Evolutionary conservation across 2,329 filamentous ascomycete species (phyloP).

Genomic region (Penicillium sp.): DNA sequence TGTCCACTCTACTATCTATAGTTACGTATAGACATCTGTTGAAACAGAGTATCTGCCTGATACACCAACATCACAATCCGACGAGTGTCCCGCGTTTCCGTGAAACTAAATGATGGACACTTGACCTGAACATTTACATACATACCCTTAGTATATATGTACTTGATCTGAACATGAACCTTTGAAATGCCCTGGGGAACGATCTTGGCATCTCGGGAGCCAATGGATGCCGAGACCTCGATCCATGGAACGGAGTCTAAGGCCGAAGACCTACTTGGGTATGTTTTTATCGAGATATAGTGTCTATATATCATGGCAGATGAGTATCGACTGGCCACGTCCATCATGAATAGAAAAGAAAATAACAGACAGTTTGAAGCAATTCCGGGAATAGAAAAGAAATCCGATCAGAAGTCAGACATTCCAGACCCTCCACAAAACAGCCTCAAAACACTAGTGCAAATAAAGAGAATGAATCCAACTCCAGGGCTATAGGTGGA

Average conservation of each 20-base stretch:
- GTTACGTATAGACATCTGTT: too few species aligned
- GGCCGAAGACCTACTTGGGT: not conserved
- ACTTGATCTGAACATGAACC: too few species aligned
- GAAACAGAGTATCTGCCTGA: too few species aligned
- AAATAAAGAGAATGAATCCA: not conserved
- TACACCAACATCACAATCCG: too few species aligned
- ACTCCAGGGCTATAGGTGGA: not conserved
- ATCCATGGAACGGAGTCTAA: not conserved
- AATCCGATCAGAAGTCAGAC: not conserved
- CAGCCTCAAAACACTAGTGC: not conserved
- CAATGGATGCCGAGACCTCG: not conserved
- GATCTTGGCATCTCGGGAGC: not conserved
- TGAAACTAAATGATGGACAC: too few species aligned
- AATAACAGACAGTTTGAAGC: too few species aligned
- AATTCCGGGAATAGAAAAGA: not conserved
- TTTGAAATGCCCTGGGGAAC: not conserved
- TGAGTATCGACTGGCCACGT: not conserved
- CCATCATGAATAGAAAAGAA: not conserved
- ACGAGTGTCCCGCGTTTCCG: too few species aligned
- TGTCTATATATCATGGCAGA: not conserved
- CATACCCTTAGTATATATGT: too few species aligned
- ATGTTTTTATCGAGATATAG: too few species aligned
- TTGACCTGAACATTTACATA: too few species aligned
- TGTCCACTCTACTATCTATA: too few species aligned
- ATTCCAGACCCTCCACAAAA: not conserved